These are phyloP conservation scores for Combretum micranthum DNA, from an alignment of 345 rosid genomes.

Conservation along the genomic window DNA sequence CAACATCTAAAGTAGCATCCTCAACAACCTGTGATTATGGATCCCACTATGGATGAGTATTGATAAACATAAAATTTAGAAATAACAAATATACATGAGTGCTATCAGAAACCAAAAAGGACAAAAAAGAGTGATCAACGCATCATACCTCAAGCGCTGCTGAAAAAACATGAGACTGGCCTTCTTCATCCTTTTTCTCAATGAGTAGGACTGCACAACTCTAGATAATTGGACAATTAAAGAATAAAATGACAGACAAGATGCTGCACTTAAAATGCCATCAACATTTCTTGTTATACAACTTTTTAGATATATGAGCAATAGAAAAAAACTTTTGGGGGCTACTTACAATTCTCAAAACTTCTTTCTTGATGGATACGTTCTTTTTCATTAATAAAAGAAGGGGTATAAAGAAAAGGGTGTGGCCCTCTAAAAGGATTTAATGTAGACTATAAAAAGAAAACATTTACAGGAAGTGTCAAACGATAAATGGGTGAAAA, in stretches of 20 bases:
- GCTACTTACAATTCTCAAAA: no score
- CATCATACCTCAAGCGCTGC: conserved; percentile 74
- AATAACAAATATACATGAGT: not conserved
- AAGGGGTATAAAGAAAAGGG: no score
- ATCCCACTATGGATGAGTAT: not conserved
- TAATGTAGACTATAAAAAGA: no score
- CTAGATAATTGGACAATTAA: conserved; percentile 11
- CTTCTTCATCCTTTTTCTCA: conserved; percentile 78
- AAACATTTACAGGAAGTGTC: no score
- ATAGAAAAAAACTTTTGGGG: no score
- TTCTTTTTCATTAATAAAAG: no score
- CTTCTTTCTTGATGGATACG: no score
- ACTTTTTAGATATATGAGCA: no score
- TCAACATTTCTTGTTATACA: no score
- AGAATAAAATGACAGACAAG: not conserved
- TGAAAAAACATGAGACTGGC: conserved; percentile 95
- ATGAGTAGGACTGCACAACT: conserved; percentile 81
- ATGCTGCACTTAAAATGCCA: no score
- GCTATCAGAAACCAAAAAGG: not conserved
- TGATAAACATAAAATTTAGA: not conserved
- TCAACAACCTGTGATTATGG: conserved; percentile 57
- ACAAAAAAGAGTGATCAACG: conserved; percentile 7
- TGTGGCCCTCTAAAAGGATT: no score
- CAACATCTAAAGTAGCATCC: conserved; percentile 64
- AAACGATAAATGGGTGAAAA: no score